These are phyloP conservation scores for Terfezia claveryi DNA, from an alignment of 495 filamentous ascomycete genomes.

Conservation along the genomic window DNA sequence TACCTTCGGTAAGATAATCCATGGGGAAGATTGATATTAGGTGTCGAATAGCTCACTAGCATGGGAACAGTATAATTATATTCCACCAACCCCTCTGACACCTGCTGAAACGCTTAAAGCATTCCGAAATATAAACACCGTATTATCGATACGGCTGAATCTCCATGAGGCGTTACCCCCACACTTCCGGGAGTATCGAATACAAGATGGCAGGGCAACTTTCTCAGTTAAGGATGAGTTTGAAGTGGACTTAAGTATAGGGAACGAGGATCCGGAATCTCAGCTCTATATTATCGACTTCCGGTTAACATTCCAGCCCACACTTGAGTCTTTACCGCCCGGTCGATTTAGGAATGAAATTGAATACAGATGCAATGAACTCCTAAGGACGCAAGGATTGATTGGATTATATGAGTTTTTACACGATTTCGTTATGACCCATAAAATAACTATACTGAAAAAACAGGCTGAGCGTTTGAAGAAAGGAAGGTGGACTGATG, in stretches of 20 bases:
- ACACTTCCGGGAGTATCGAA: conserved; percentile 47
- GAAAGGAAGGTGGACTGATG: conserved; percentile 48
- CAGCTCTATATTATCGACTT: conserved; percentile 90
- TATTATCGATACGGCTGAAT: conserved; percentile 57
- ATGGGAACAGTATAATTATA: conserved; percentile 40
- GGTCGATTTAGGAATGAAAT: conserved; percentile 24
- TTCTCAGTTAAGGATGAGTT: conserved; percentile 70
- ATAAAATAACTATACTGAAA: conserved; percentile 60
- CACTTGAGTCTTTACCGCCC: conserved; percentile 23
- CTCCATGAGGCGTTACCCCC: conserved; percentile 53
- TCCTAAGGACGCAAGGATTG: conserved; percentile 42
- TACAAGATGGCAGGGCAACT: conserved; percentile 61
- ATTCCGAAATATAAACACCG: conserved; percentile 57
- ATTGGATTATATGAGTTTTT: conserved; percentile 60
- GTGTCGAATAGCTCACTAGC: conserved; percentile 15
- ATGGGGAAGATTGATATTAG: background rate
- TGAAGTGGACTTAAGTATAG: conserved; percentile 76
- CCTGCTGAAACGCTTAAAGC: conserved; percentile 41
- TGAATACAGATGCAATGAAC: conserved; percentile 46
- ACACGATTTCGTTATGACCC: conserved; percentile 64
- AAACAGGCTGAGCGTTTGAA: conserved; percentile 52
- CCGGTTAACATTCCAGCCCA: conserved; percentile 56
- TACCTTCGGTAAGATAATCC: background rate
- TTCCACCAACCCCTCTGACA: conserved; percentile 48
- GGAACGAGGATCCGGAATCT: conserved; percentile 50